Percentiles rank a stretch among this genome's conserved stretches.
Evolutionary conservation across 2,329 filamentous ascomycete genomes (phyloP).

Genomic region (Rutstroemia sp.): DNA sequence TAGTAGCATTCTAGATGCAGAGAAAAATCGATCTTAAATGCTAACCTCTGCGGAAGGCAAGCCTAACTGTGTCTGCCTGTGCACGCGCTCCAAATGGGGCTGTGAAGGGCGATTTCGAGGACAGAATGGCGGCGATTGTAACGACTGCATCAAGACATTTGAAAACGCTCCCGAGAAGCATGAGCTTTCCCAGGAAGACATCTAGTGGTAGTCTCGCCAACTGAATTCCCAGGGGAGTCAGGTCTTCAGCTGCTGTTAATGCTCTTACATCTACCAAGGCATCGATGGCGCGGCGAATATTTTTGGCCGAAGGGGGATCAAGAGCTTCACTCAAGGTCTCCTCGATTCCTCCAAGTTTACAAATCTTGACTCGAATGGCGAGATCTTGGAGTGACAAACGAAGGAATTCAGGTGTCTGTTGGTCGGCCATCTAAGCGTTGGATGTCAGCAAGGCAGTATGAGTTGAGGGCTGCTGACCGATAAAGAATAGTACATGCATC

Average conservation of each 20-base stretch:
- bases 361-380: constrained; percentile 94
- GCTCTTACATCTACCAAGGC: constrained; percentile 90
- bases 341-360: constrained; percentile 89
- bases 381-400: constrained; percentile 89
- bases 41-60: constrained; percentile 65
- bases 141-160: constrained; percentile 86
- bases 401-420: constrained; percentile 95
- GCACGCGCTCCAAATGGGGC: constrained; percentile 76
- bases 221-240: constrained; percentile 81
- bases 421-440: constrained; percentile 59
- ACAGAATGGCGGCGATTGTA: constrained; percentile 86
- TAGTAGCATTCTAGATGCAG: constrained; percentile 29
- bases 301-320: constrained; percentile 84
- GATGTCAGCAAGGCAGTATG: constrained; percentile 1
- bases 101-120: constrained; percentile 89
- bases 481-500: neutral
- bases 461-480: no score
- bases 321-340: constrained; percentile 80
- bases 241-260: constrained; percentile 69
- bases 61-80: constrained; percentile 72
- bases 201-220: constrained; percentile 85
- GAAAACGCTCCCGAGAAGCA: constrained; percentile 79
- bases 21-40: neutral
- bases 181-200: constrained; percentile 89
- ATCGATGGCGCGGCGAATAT: constrained; percentile 87